Conservation (phyloP, 1,284 basidiomycete species). For the Ceratobasidium sp. region DNA sequence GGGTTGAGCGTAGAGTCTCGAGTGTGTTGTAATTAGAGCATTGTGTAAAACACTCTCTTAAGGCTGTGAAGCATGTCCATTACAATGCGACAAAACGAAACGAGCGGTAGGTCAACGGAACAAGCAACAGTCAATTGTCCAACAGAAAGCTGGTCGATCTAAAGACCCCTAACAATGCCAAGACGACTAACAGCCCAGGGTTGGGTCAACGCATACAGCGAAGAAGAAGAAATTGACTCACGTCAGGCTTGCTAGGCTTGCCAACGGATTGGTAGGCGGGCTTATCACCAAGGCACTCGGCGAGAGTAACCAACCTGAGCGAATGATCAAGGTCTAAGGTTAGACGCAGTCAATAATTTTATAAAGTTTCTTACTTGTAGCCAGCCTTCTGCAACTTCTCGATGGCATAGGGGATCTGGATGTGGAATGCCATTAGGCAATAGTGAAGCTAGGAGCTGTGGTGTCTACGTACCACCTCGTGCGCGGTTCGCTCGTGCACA, state of each 20-base stretch:
- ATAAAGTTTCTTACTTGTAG: constrained; percentile 20
- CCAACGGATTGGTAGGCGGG: constrained; percentile 28
- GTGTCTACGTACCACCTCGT: constrained; percentile 7
- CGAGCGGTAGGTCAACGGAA: background rate
- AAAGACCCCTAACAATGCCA: background rate
- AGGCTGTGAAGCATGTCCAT: too few relatives aligned
- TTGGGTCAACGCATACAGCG: background rate
- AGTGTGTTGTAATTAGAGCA: too few relatives aligned
- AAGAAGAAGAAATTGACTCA: background rate
- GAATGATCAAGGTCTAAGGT: background rate
- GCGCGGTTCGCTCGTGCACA: background rate
- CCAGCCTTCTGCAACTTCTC: constrained; percentile 35
- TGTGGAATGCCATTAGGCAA: constrained; percentile 19
- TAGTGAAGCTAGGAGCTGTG: constrained; percentile 25
- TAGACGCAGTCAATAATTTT: background rate
- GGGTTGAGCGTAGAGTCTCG: too few relatives aligned
- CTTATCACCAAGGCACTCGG: constrained; percentile 39
- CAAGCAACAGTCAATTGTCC: background rate
- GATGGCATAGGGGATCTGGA: constrained; percentile 46
- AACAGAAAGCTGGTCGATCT: background rate
- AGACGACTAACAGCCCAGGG: background rate
- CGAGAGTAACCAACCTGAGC: constrained; percentile 28
- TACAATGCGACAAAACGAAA: too few relatives aligned
- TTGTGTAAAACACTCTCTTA: too few relatives aligned
- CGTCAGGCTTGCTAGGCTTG: constrained; percentile 25